Evolutionary conservation across 108 stramenopile genomes (phyloP), one percentile per base, ranked within the genome.

Genomic region (Fistulifera solaris): DNA sequence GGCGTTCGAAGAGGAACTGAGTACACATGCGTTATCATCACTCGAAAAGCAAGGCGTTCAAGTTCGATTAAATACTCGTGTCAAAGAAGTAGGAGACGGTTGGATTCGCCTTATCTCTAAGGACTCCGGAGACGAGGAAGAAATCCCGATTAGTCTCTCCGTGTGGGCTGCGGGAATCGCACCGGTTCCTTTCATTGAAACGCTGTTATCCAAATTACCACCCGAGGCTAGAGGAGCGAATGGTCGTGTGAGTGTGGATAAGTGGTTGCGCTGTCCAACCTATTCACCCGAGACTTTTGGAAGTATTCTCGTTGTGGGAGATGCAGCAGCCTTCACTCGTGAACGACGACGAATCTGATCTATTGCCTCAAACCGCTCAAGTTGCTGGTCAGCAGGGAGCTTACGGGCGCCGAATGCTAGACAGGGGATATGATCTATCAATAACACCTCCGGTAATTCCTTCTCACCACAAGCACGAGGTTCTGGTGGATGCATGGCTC

Each of bases 381-480:
- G 86, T 84, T 16, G 86, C 86, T 10, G 82, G 76, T 40, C 87
- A 88, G 54, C 81, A 83, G 63, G 87, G 87, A 17, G 80, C 87
- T 16, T 88, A 64, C 55, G 68, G 66, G 39, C 82, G 80, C 18
- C 58, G 87, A 12, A 48, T 83, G 52, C 54, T 83, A n/a, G 66
- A 67, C 44, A 66, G 85, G 23, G 71, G 67, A 11, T 87, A 87
- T 59, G 64, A 83, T 63, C 40, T 80, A 47, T 40, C 48, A 15
- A n/a, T 26, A 1, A 68, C 73, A 1, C 67, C 73, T 38, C 79
- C 81, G 0, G 51, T 42, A 48, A 40, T 62, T 38, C 52, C 63
- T 4, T 42, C 42, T 18, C 19, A 50, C 2, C 21, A 13, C 23
- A 26, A 35, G 2, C 8, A 19, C 38, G 45, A 23, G 22, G 1